These are phyloP conservation scores for Lizonia empirigonia DNA, from an alignment of 2,329 filamentous ascomycete species.

Conservation along the genomic window DNA sequence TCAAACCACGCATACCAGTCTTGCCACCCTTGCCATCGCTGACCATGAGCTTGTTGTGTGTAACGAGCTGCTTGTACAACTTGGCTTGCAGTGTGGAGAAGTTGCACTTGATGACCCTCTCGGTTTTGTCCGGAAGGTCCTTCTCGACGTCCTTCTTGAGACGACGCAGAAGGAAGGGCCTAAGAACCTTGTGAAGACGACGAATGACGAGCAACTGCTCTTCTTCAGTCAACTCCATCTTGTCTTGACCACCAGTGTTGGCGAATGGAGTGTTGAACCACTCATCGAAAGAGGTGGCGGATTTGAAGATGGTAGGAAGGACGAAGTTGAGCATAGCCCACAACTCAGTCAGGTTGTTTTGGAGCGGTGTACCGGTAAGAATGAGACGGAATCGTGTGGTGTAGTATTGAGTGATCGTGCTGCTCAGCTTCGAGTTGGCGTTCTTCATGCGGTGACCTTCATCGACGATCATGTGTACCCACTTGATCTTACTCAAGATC, in stretches of 20 bases:
- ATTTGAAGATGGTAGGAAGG: constrained; percentile 98
- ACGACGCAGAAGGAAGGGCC: constrained; percentile 96
- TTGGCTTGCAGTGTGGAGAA: constrained; percentile 93
- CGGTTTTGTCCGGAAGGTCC: constrained; percentile 97
- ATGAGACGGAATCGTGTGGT: constrained; percentile 93
- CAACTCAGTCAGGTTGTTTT: constrained; percentile 94
- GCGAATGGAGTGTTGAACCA: constrained; percentile 99
- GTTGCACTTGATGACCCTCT: constrained; percentile 99
- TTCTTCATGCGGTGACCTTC: constrained; percentile 99
- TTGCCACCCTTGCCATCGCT: constrained; percentile 95
- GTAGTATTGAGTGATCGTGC: constrained; percentile 94
- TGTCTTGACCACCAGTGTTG: constrained; percentile 96
- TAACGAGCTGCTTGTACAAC: constrained; percentile 96
- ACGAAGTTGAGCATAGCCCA: constrained; percentile 99
- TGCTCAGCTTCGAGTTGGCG: constrained; percentile 91
- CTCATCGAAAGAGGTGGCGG: constrained; percentile 97
- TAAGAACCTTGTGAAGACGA: constrained; percentile 95
- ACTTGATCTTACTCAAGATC: constrained; percentile 96
- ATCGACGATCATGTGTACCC: constrained; percentile 99
- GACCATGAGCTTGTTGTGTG: constrained; percentile 91
- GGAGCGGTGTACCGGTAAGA: constrained; percentile 92
- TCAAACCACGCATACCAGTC: constrained; percentile 89
- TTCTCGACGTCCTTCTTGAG: constrained; percentile 99
- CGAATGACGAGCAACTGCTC: constrained; percentile 98
- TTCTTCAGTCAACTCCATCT: constrained; percentile 99